Percentiles rank a stretch among this genome's conserved stretches.
These are phyloP conservation scores for Kluyveromyces siamensis DNA, from an alignment of 805 yeast species.

Conservation along the genomic window DNA sequence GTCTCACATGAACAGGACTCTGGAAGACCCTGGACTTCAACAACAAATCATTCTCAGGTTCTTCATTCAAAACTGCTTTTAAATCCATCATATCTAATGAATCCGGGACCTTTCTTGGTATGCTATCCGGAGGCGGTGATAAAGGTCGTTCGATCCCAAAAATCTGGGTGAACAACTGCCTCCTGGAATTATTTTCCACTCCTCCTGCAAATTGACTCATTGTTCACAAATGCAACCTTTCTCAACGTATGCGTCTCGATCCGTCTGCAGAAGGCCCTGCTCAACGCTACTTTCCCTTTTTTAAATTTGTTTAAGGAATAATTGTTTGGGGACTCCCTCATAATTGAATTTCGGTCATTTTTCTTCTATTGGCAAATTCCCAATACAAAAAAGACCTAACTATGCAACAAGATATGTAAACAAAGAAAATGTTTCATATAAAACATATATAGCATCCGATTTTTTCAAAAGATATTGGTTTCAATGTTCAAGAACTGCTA, in stretches of 20 bases:
- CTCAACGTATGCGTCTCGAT: not conserved
- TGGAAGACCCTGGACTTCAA: not conserved
- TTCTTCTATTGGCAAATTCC: not conserved
- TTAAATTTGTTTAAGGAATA: not conserved
- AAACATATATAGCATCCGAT: too few relatives aligned
- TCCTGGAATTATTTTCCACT: slow-evolving; percentile 4
- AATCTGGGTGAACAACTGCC: slow-evolving; percentile 17
- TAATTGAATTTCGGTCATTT: not conserved
- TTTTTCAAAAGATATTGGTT: too few relatives aligned
- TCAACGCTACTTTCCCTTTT: not conserved
- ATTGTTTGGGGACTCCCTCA: not conserved
- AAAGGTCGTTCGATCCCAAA: slow-evolving; percentile 20
- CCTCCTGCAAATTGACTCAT: not conserved
- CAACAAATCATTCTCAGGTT: not conserved
- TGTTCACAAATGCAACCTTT: not conserved
- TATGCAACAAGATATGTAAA: not conserved
- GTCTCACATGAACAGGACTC: slow-evolving; percentile 1
- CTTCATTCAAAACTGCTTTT: slow-evolving; percentile 1
- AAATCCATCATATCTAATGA: slow-evolving; percentile 4
- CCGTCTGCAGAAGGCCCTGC: not conserved
- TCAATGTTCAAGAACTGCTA: too few relatives aligned
- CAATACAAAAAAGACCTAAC: not conserved
- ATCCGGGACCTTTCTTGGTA: slow-evolving; percentile 9
- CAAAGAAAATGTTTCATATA: not conserved
- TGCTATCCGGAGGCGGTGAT: not conserved